Base-by-base conservation (phyloP, 2,329 filamentous ascomycete genomes). In the Epichloe brachyelytri region DNA sequence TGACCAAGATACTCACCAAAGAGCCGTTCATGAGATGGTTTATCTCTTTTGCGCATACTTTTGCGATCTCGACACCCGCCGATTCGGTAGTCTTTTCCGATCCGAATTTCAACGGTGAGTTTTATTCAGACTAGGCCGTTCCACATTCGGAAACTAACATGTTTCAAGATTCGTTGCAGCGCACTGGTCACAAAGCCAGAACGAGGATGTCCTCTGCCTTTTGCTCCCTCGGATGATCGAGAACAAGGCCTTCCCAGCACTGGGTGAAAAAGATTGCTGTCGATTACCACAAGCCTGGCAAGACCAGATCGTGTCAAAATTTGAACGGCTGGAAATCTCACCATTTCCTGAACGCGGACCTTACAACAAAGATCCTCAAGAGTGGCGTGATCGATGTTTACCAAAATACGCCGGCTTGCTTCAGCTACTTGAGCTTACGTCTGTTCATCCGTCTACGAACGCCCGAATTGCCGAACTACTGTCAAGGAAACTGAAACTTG, bases 21-120 rank as follows among this genome's bases (percentile, higher is more conserved):
- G 80, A 85, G 43, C 75, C 76, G 1, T 76, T 90, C 59, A 79
- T 83, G 60, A 68, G 68, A 48, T 84, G 83, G 71, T 97, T 95
- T 64, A 76, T 97, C 43, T 77, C 82, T 0, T 95, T 65, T 96
- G 88, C 66, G 83, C 84, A 14, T 83, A 87, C 49, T 83, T 93
- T 58, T 83, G 87, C 0, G 78, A 88, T 50, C 72, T 94, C 37
- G 83, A 89, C 44, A 64, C 76, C 2, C 78, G 83, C 49, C 78
- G 86, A 39, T 98, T 97, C 62, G 78, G 82, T 50, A 83, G 80
- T 56, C 72, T 96, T n/a, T 76, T 95, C 34, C 73, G 90, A 7
- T 83, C 81, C 38, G 82, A 86, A 52, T 89, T 97, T 58, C 87
- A 94, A 65, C 88, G 80, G 78, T 87, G 68, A 64, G 70, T 43